Evolutionary conservation across 1,139 yeast genomes (phyloP).

Genomic region (Taphrina pruni): DNA sequence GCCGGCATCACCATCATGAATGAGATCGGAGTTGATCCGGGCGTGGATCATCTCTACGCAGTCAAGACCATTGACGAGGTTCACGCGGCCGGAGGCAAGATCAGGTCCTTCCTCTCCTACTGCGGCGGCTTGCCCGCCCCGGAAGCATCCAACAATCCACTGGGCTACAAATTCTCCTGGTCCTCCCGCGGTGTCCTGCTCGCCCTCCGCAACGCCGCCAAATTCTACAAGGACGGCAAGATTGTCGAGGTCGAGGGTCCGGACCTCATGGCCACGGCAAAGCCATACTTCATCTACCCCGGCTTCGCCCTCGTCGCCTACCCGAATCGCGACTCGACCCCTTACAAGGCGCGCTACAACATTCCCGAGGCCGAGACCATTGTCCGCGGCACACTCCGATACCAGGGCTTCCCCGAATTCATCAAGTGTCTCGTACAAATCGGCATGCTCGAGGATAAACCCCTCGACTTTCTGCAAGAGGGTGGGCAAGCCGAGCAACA

Average conservation of each 20-base stretch:
- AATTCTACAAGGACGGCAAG: slow-evolving; percentile 84
- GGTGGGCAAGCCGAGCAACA: slow-evolving; percentile 53
- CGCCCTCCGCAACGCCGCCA: slow-evolving; percentile 92
- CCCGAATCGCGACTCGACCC: slow-evolving; percentile 97
- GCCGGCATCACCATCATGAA: slow-evolving; percentile 92
- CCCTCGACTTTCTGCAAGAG: slow-evolving; percentile 61
- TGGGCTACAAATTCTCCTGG: slow-evolving; percentile 99
- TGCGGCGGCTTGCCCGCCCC: slow-evolving; percentile 99
- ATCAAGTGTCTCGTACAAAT: slow-evolving; percentile 92
- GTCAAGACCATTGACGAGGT: slow-evolving; percentile 98
- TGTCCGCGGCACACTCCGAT: slow-evolving; percentile 94
- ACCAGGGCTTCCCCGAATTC: slow-evolving; percentile 98
- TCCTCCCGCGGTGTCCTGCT: slow-evolving; percentile 96
- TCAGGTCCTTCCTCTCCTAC: slow-evolving; percentile 89
- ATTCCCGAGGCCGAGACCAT: slow-evolving; percentile 98
- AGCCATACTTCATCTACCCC: slow-evolving; percentile 93
- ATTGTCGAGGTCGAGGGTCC: slow-evolving; percentile 80
- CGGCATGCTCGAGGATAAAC: slow-evolving; percentile 85
- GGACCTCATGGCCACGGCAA: slow-evolving; percentile 92
- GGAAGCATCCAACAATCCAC: slow-evolving; percentile 94
- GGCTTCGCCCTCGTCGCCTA: slow-evolving; percentile 94
- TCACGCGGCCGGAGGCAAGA: slow-evolving; percentile 87
- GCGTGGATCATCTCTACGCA: slow-evolving; percentile 97
- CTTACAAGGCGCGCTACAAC: slow-evolving; percentile 85
- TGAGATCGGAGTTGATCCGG: slow-evolving; percentile 96